These are phyloP conservation scores for Prunus campanulata DNA, from an alignment of 306 rosid genomes.

Conservation along the genomic window DNA sequence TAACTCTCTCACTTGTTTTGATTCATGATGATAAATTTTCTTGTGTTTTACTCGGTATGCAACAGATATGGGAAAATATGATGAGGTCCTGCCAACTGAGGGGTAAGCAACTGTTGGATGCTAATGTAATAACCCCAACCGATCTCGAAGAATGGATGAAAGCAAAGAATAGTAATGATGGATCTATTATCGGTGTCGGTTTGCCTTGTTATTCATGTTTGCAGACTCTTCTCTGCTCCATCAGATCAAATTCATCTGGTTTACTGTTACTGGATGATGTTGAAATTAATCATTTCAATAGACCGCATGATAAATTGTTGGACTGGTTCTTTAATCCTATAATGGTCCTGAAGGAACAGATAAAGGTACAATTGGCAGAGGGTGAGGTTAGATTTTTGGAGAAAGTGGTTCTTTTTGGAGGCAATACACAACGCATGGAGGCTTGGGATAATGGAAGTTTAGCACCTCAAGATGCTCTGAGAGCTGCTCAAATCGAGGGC, in stretches of 20 bases:
- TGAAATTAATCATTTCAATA: constrained; percentile 59
- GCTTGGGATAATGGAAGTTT: constrained; percentile 59
- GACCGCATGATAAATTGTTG: constrained; percentile 75
- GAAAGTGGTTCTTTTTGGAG: constrained; percentile 64
- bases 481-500: constrained; percentile 86
- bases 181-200: constrained; percentile 52
- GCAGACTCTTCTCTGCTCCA: constrained; percentile 59
- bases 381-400: constrained; percentile 66
- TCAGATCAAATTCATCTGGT: constrained; percentile 66
- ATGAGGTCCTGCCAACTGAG: constrained; percentile 63
- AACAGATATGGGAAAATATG: constrained; percentile 73
- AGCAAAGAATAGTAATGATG: constrained; percentile 49
- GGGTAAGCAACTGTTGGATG: constrained; percentile 73
- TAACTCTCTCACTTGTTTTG: not conserved
- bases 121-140: constrained; percentile 36
- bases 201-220: constrained; percentile 75
- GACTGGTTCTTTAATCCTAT: constrained; percentile 90
- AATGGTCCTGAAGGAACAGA: constrained; percentile 81
- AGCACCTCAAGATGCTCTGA: constrained; percentile 47
- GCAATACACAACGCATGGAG: constrained; percentile 43
- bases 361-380: constrained; percentile 59
- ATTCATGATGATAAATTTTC: not conserved
- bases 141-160: constrained; percentile 64
- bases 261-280: constrained; percentile 55
- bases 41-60: constrained; percentile 9